Evolutionary conservation across 768 basidiomycete species (phyloP).

Genomic region (Tricholomella constricta): DNA sequence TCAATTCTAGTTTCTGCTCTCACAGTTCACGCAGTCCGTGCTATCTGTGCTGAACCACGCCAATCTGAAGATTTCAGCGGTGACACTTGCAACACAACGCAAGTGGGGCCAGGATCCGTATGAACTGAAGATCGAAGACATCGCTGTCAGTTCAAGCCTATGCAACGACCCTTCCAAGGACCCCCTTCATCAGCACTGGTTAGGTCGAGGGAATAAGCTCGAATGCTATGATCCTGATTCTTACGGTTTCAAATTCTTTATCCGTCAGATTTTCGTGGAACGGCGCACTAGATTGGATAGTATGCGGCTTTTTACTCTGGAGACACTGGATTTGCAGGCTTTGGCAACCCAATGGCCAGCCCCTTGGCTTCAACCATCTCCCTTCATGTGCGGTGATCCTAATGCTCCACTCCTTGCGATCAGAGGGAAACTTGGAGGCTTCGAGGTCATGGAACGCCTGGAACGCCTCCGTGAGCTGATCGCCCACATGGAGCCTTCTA

Average conservation of each 20-base stretch:
- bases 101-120: conserved; percentile 39
- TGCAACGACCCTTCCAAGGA: conserved; percentile 46
- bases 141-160: conserved; percentile 42
- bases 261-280: conserved; percentile 47
- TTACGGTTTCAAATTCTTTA: conserved; percentile 46
- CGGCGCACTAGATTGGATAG: conserved; percentile 37
- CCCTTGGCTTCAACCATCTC: conserved; percentile 49
- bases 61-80: conserved; percentile 45
- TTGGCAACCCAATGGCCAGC: conserved; percentile 64
- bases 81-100: conserved; percentile 45
- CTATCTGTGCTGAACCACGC: conserved; percentile 48
- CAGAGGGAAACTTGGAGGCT: conserved; percentile 40
- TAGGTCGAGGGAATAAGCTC: conserved; percentile 43
- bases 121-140: conserved; percentile 41
- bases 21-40: conserved; percentile 36
- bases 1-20: background rate
- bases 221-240: conserved; percentile 47
- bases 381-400: conserved; percentile 57
- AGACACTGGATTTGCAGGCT: conserved; percentile 38
- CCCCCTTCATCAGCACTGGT: conserved; percentile 49
- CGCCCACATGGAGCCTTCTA: conserved; percentile 16
- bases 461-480: conserved; percentile 48
- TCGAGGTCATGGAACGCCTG: conserved; percentile 56
- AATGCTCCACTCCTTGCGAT: conserved; percentile 59
- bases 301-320: conserved; percentile 46